Base-by-base conservation (phyloP, 805 yeast species). In the Lipomyces mesembrius region DNA sequence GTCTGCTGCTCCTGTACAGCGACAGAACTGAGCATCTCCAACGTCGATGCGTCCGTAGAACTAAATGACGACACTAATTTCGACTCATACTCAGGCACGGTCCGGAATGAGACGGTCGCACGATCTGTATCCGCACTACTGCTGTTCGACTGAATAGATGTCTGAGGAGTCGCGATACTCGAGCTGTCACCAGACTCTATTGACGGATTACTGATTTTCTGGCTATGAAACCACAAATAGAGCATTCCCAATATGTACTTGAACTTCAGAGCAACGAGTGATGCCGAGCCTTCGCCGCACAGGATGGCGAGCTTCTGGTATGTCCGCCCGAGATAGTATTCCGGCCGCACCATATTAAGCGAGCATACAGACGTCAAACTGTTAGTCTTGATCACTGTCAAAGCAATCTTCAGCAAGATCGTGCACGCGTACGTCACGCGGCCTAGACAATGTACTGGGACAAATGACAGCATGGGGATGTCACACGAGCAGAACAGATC, bases 371-470 rank as follows among this genome's bases (percentile, higher is more conserved):
- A 51, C 20, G 62, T 37, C 35, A 60, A 34, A 17, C 55, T 46
- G 25, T 34, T 35, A 2, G 59, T 57, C 35, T 60, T 37, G 32
- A 66, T 46, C 11, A 58, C 60, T 34, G 52, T 57, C 20, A 60
- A 8, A 4, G 68, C 60, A 39, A 66, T 60, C 55, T 66, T 66
- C 25, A 66, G 58, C 8, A 66, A 52, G 43, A 66, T 53, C 12
- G 68, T 64, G 25, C 65, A 64, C 7, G 65, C 61, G 55, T 66
- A 66, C 3, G 66, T 29, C 53, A 64, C 60, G 25, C 69, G 60
- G 14, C 69, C 69, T 9, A 53, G n/a, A 17, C 49, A n/a, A 29
- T 49, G 49, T 9, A 37, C 25, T 9, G 70, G 70, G 2, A 57
- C 64, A 34, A 20, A 57, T 22, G 52, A 35, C n/a, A 65, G 32